Conservation (phyloP, 1,139 yeast species). For the Arxiozyma slooffiae region DNA sequence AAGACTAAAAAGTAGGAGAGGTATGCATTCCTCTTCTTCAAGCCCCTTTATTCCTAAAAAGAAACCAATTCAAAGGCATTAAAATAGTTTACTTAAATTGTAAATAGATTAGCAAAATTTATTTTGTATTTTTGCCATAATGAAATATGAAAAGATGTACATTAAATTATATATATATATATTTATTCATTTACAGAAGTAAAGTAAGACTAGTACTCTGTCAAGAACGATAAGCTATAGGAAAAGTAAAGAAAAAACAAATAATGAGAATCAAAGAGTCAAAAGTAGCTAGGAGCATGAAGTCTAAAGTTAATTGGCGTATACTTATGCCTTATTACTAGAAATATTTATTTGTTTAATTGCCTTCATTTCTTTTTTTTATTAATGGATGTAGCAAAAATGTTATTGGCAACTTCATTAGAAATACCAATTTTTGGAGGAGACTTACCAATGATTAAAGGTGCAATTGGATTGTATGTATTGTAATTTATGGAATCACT, state of each 20-base stretch:
- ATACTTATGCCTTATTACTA: not conserved
- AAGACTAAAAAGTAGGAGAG: not conserved
- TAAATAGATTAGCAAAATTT: not conserved
- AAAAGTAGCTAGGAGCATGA: too few relatives aligned
- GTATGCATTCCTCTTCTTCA: slow-evolving; percentile 1
- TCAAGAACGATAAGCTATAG: not conserved
- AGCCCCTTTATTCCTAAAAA: slow-evolving; percentile 4
- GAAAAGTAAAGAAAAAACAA: too few relatives aligned
- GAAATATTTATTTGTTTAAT: not conserved
- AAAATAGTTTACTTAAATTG: not conserved
- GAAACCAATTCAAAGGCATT: not conserved
- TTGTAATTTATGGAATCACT: not conserved
- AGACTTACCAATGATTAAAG: slow-evolving; percentile 20
- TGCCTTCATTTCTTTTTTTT: not conserved
- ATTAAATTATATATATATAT: too few relatives aligned
- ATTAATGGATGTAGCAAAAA: not conserved
- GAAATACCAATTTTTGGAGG: slow-evolving; percentile 26
- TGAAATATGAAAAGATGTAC: not conserved
- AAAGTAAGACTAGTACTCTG: not conserved
- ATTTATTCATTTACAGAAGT: not conserved
- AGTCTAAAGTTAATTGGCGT: not conserved
- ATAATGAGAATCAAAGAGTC: too few relatives aligned
- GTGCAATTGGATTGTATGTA: not conserved
- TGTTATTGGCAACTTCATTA: not conserved
- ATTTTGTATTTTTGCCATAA: not conserved